These are phyloP conservation scores for Simplicillium sp. DNA, from an alignment of 2,329 filamentous ascomycete genomes.

Conservation along the genomic window DNA sequence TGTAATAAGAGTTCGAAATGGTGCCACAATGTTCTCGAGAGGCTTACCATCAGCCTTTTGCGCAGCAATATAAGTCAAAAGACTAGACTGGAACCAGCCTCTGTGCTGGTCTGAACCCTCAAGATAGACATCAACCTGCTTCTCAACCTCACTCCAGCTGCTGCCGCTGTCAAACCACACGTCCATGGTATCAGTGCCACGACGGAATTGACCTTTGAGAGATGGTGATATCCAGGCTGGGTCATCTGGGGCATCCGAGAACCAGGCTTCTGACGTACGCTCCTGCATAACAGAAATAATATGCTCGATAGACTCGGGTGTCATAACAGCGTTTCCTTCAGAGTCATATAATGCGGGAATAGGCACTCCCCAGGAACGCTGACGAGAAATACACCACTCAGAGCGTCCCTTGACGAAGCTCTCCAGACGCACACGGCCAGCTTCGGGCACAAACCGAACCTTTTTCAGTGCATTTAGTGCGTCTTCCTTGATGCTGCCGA, in stretches of 20 bases:
- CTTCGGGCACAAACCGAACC: slow-evolving; percentile 71
- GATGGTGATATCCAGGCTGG: slow-evolving; percentile 64
- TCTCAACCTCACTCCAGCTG: slow-evolving; percentile 62
- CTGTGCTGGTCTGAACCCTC: slow-evolving; percentile 95
- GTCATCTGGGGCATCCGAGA: slow-evolving; percentile 72
- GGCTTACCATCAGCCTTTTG: slow-evolving; percentile 28
- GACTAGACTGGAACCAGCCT: slow-evolving; percentile 96
- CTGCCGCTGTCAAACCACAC: slow-evolving; percentile 99
- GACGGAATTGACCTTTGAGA: slow-evolving; percentile 52
- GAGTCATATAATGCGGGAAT: slow-evolving; percentile 82
- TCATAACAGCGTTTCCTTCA: slow-evolving; percentile 67
- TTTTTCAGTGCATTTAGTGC: slow-evolving; percentile 60
- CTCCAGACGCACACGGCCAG: slow-evolving; percentile 64
- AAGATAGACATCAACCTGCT: slow-evolving; percentile 74
- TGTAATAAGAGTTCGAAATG: slow-evolving; percentile 84
- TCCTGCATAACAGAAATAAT: slow-evolving; percentile 71
- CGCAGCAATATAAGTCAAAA: slow-evolving; percentile 74
- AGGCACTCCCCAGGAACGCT: slow-evolving; percentile 92
- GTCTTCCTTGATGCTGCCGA: slow-evolving; percentile 67
- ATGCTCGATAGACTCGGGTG: slow-evolving; percentile 68
- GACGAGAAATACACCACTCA: slow-evolving; percentile 97
- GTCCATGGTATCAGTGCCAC: slow-evolving; percentile 94
- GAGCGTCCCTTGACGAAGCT: slow-evolving; percentile 81
- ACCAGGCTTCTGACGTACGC: slow-evolving; percentile 88
- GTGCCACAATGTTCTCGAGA: slow-evolving; percentile 33